Evolutionary conservation across 1,284 basidiomycete species (phyloP), one percentile per base, ranked within the genome.

Genomic region (Tremellales sp.): DNA sequence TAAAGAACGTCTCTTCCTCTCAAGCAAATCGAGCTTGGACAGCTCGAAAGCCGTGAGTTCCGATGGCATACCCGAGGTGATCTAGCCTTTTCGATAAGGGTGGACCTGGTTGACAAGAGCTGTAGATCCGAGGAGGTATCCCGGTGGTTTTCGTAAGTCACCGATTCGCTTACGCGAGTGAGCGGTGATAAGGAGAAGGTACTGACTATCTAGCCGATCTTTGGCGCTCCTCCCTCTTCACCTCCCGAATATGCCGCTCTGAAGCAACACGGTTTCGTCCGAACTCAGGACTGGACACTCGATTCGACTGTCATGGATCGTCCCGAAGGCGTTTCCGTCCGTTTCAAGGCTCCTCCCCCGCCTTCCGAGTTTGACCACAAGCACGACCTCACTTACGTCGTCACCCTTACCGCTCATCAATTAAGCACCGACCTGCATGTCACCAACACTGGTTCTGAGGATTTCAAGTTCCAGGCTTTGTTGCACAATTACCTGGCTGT

Each of bases 401-500:
- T 93, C 36, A 89, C 87, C 4, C 76, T 94, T 46, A 78, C 81
- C 5, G 82, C 81, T 54, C 81, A 87, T 67, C 81, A 87, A 66
- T 76, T 93, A 51, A 82, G 80, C 58, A 88, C 86, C 27, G 84
- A 86, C 65, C 75, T 93, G 11, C 85, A 88, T 67, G 84, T 93
- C 51, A 79, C 78, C 54, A 92, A 92, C 65, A 78, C 63, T 2
- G 58, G 61, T 10, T 52, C 46, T 5, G 60, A 66, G 12, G 61
- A 68, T 3, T 79, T 92, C 45, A 82, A 84, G 64, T 93, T 91
- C 76, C 90, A 94, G 72, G 85, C 88, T 2, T 77, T 94, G 29
- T 79, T 94, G 50, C 90, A 93, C 73, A 89, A 81, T 48, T 94
- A 94, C 73, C 79, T 91, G 53, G 80, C 79, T n/a, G 86, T 85